Evolutionary conservation across 2,329 filamentous ascomycete genomes (phyloP), one percentile per base, ranked within the genome.

Genomic region (Talaromyces pinophilus): DNA sequence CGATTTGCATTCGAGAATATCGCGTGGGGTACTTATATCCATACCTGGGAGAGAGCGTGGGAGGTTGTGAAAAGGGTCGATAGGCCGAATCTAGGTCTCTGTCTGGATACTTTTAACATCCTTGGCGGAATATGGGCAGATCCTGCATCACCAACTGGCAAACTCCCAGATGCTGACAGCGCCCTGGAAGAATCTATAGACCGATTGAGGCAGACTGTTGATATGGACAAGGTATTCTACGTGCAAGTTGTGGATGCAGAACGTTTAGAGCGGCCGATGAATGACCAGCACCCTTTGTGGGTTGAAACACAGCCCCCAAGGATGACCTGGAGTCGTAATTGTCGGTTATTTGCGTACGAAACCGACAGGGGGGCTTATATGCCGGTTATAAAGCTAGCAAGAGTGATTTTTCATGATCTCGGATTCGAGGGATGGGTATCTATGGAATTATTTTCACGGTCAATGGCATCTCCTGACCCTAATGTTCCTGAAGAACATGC

Each of bases 271-370:
- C 69, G 77, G n/a, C 89, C 90, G 0, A 75, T 93, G 35, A 38
- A 38, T 15, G 35, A 7, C 67, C 81, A 1, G 73, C 88, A 91
- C 73, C 74, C 80, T 2, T 89, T 85, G 70, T 84, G 88, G 76
- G 78, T 84, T 8, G 76, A 82, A 0, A 81, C 80, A 5, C 88
- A 90, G 75, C 83, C 82, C 17, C 74, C 85, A 2, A 80, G 88
- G 1, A 93, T 93, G 90, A 90, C 86, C 72, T 93, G 91, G 91
- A 90, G 85, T 46, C 80, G 91, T 19, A 92, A 92, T 73, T 90
- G 87, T 69, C 81, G 91, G 22, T 74, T 90, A 2, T 92, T 90
- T 73, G 86, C 89, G 67, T 87, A 89, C 71, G 79, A 88, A 73
- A 74, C 82, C 72, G 77, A 86, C 1, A 76, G 80, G 5, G 88